Conservation (phyloP, 805 yeast genomes). For the Yarrowia divulgata region DNA sequence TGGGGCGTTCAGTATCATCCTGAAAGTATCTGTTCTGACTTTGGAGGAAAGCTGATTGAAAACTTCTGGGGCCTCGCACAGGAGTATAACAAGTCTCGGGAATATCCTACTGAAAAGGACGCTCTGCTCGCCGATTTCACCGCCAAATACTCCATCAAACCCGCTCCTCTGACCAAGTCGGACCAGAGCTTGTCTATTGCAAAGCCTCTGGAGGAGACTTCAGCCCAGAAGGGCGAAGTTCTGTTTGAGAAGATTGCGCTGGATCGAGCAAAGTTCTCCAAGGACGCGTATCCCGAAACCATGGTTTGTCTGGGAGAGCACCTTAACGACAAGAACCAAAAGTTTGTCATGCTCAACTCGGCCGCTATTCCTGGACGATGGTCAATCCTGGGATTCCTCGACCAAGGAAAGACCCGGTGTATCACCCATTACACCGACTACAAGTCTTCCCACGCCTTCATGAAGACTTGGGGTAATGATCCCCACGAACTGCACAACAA, state of each 20-base stretch:
- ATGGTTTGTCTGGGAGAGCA: slow-evolving; percentile 24
- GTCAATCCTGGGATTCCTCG: slow-evolving; percentile 77
- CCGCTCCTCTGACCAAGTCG: slow-evolving; percentile 41
- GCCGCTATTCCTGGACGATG: slow-evolving; percentile 86
- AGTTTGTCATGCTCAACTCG: slow-evolving; percentile 72
- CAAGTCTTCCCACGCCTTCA: slow-evolving; percentile 40
- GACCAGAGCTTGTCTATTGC: slow-evolving; percentile 12
- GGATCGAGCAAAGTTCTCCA: slow-evolving; percentile 14
- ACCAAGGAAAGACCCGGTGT: slow-evolving; percentile 38
- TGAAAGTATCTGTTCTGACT: slow-evolving; percentile 83
- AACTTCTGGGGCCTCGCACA: slow-evolving; percentile 67
- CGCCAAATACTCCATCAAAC: slow-evolving; percentile 43
- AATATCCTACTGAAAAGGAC: neutral
- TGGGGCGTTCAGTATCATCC: slow-evolving; percentile 98
- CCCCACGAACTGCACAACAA: slow-evolving; percentile 29
- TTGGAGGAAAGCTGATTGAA: slow-evolving; percentile 64
- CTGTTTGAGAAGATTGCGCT: slow-evolving; percentile 15
- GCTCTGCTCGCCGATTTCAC: slow-evolving; percentile 11
- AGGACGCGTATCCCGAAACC: slow-evolving; percentile 36
- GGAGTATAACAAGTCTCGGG: slow-evolving; percentile 44
- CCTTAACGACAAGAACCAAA: slow-evolving; percentile 45
- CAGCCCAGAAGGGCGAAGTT: slow-evolving; percentile 30
- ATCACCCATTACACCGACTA: slow-evolving; percentile 44
- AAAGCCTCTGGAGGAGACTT: slow-evolving; percentile 26
- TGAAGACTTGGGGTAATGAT: slow-evolving; percentile 41